A percentile compares a stretch with the other conserved stretches of the same genome.
Evolutionary conservation across 495 filamentous ascomycete species (phyloP).

Genomic region (Massariosphaeria phaeospora): DNA sequence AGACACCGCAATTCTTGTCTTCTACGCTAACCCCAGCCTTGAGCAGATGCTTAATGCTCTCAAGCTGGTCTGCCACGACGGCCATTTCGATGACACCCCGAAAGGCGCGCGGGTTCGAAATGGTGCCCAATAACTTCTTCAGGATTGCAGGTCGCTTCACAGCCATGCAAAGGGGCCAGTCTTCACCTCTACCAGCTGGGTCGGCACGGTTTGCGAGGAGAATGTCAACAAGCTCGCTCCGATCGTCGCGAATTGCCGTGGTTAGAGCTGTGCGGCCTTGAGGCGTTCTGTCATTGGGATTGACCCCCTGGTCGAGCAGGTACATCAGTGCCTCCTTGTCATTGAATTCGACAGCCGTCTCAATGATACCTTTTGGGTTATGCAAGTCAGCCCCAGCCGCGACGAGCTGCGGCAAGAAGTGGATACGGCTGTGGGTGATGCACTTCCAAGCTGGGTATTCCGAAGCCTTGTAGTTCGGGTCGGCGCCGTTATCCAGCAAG

Average conservation of each 20-base stretch:
- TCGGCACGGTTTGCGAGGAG: slow-evolving; percentile 50
- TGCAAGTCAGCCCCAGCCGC: slow-evolving; percentile 49
- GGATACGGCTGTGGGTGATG: slow-evolving; percentile 49
- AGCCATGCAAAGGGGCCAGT: slow-evolving; percentile 55
- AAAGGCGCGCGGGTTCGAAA: slow-evolving; percentile 45
- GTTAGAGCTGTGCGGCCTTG: slow-evolving; percentile 50
- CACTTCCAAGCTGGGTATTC: slow-evolving; percentile 55
- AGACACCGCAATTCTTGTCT: slow-evolving; percentile 54
- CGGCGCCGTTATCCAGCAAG: slow-evolving; percentile 47
- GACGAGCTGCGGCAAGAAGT: slow-evolving; percentile 48
- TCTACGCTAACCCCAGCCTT: slow-evolving; percentile 49
- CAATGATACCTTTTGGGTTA: slow-evolving; percentile 52
- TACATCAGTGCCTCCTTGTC: slow-evolving; percentile 47
- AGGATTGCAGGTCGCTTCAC: slow-evolving; percentile 47
- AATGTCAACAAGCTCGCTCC: slow-evolving; percentile 45
- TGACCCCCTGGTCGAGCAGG: slow-evolving; percentile 48
- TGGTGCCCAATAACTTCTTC: slow-evolving; percentile 43
- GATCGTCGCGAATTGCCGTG: slow-evolving; percentile 50
- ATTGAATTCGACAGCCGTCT: slow-evolving; percentile 50
- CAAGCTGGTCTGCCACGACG: slow-evolving; percentile 46
- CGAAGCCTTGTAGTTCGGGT: slow-evolving; percentile 51
- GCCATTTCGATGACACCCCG: slow-evolving; percentile 55
- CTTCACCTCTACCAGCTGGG: slow-evolving; percentile 48
- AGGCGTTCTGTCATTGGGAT: slow-evolving; percentile 46
- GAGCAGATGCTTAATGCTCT: slow-evolving; percentile 45